These are phyloP conservation scores for Rhizopogon rudus DNA, from an alignment of 768 basidiomycete genomes.

Conservation along the genomic window DNA sequence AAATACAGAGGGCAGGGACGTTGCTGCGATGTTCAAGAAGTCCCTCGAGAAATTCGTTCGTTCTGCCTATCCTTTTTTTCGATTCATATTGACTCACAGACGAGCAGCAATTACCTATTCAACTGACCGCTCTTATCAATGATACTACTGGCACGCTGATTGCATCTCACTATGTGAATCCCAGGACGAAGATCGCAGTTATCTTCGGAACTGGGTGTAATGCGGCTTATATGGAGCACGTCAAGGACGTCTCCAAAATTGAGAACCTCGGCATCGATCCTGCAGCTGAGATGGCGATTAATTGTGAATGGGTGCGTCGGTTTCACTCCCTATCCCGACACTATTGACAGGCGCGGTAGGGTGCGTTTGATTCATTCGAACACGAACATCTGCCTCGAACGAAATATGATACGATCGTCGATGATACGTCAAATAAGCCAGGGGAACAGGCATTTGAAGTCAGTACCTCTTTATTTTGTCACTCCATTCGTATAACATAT, in stretches of 20 bases:
- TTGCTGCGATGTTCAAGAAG: conserved; percentile 87
- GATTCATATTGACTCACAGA: neutral
- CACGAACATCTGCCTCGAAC: conserved; percentile 94
- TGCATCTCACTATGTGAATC: conserved; percentile 94
- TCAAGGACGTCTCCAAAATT: conserved; percentile 83
- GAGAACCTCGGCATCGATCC: conserved; percentile 62
- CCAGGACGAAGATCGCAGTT: conserved; percentile 85
- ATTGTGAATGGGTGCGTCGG: conserved; percentile 88
- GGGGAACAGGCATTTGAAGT: conserved; percentile 93
- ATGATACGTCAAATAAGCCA: conserved; percentile 94
- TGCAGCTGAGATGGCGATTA: conserved; percentile 82
- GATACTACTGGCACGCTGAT: conserved; percentile 98
- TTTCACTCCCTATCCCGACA: neutral
- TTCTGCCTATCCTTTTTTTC: neutral
- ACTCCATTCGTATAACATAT: neutral
- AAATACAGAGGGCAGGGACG: conserved; percentile 90
- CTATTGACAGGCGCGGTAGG: conserved; percentile 41
- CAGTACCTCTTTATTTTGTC: conserved; percentile 6
- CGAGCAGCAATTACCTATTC: conserved; percentile 72
- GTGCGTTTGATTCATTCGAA: conserved; percentile 94
- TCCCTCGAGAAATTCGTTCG: conserved; percentile 71
- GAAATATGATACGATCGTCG: conserved; percentile 89
- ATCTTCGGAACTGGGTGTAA: conserved; percentile 99
- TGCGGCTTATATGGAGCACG: conserved; percentile 95
- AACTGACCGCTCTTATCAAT: conserved; percentile 86